Evolutionary conservation across 208 protist genomes (phyloP).

Genomic region (Acanthamoeba sp.): DNA sequence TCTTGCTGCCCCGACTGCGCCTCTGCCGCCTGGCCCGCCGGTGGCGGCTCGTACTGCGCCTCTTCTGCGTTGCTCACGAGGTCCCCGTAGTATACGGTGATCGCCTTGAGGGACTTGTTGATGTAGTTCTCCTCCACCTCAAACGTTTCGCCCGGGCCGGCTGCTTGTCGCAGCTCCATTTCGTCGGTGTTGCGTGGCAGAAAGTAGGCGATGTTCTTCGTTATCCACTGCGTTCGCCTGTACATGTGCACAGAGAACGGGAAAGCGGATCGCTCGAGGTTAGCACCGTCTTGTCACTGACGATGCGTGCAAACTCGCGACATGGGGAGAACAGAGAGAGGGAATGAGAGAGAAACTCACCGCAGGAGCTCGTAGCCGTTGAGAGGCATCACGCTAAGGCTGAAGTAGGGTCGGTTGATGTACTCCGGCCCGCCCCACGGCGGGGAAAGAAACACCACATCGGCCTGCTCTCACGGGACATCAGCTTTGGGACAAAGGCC

Average conservation of each 20-base stretch:
- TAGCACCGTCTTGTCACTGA: too few relatives aligned
- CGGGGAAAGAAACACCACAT: conserved; percentile 90
- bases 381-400: conserved; percentile 38
- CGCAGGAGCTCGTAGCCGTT: conserved; percentile 85
- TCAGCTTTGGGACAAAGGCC: not conserved
- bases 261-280: too few relatives aligned
- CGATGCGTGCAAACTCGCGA: too few relatives aligned
- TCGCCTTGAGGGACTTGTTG: conserved; percentile 83
- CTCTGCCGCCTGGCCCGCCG: not conserved
- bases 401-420: conserved; percentile 70
- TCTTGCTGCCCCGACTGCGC: not conserved
- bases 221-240: conserved; percentile 76
- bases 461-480: conserved; percentile 71
- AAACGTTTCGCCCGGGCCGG: not conserved
- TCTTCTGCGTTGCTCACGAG: conserved; percentile 10
- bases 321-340: too few relatives aligned
- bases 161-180: conserved; percentile 79
- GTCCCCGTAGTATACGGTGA: conserved; percentile 86
- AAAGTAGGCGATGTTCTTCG: conserved; percentile 88
- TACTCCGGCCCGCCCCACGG: conserved; percentile 92
- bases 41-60: not conserved
- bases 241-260: not conserved
- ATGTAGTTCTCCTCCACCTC: conserved; percentile 87
- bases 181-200: conserved; percentile 85
- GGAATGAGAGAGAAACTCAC: not conserved